Percentiles rank a stretch among this genome's conserved stretches.
These are phyloP conservation scores for Aspergillus sp. DNA, from an alignment of 2,329 filamentous ascomycete species.

Conservation along the genomic window DNA sequence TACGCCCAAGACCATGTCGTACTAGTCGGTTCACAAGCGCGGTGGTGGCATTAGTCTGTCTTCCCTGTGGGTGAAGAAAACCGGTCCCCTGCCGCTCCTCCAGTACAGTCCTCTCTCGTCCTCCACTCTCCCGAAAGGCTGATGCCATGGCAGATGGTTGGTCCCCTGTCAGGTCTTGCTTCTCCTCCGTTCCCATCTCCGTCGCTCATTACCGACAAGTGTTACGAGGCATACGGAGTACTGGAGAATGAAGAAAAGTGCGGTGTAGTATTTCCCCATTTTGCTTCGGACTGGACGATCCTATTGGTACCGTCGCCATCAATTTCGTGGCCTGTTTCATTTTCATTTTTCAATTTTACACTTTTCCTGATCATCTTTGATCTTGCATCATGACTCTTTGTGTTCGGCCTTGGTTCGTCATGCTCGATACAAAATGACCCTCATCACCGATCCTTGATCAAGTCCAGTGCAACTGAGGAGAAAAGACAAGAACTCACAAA, in stretches of 20 bases:
- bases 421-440: no score
- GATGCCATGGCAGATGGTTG: background rate
- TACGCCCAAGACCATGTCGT: constrained; percentile 1
- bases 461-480: no score
- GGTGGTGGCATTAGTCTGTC: constrained; percentile 11
- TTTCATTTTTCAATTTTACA: background rate
- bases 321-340: background rate
- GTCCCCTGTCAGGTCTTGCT: background rate
- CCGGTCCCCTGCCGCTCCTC: background rate
- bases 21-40: constrained; percentile 13
- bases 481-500: no score
- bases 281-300: background rate
- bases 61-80: constrained; percentile 11
- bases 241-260: background rate
- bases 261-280: background rate
- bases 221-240: no score
- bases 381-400: no score
- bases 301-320: background rate
- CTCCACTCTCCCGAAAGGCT: background rate
- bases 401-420: no score
- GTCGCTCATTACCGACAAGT: background rate
- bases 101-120: background rate
- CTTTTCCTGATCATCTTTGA: background rate
- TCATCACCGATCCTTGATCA: no score
- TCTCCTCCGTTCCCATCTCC: background rate